phyloP scores from a whole-genome alignment of 768 basidiomycete species.

The Termitomyces sp. region DNA sequence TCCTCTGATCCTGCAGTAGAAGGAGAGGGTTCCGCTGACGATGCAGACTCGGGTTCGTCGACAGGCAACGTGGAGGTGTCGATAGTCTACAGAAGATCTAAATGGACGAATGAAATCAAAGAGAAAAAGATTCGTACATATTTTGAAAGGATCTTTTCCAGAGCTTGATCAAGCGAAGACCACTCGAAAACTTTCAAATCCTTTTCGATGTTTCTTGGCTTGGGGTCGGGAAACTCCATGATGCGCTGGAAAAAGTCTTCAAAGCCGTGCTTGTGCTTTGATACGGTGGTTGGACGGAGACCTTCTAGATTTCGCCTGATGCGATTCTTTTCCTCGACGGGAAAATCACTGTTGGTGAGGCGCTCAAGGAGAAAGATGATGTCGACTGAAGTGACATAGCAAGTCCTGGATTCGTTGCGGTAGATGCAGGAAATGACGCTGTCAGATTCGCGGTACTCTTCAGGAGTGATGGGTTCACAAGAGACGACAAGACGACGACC shows the following conservation, averaged over 20 bases:
- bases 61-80: slow-evolving; percentile 32
- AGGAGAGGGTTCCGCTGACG: slow-evolving; percentile 24
- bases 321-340: slow-evolving; percentile 94
- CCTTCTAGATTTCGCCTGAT: slow-evolving; percentile 94
- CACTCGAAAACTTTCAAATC: slow-evolving; percentile 88
- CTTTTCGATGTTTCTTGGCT: slow-evolving; percentile 96
- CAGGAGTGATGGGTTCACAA: slow-evolving; percentile 68
- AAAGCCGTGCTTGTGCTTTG: slow-evolving; percentile 74
- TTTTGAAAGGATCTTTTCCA: slow-evolving; percentile 81
- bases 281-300: slow-evolving; percentile 84
- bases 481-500: slow-evolving; percentile 72
- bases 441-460: slow-evolving; percentile 67
- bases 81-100: slow-evolving; percentile 31
- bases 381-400: slow-evolving; percentile 92
- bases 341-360: slow-evolving; percentile 69
- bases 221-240: slow-evolving; percentile 93
- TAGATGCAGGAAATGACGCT: slow-evolving; percentile 95
- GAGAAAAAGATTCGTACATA: slow-evolving; percentile 47
- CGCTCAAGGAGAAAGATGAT: slow-evolving; percentile 89
- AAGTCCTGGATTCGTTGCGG: slow-evolving; percentile 67
- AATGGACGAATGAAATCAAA: background rate
- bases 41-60: slow-evolving; percentile 22
- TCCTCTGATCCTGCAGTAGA: slow-evolving; percentile 17
- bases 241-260: slow-evolving; percentile 92
- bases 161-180: slow-evolving; percentile 60